Percentiles rank a stretch among this genome's conserved stretches.
phyloP scores from a whole-genome alignment of 495 filamentous ascomycete species.

The Podospora pseudocomata region DNA sequence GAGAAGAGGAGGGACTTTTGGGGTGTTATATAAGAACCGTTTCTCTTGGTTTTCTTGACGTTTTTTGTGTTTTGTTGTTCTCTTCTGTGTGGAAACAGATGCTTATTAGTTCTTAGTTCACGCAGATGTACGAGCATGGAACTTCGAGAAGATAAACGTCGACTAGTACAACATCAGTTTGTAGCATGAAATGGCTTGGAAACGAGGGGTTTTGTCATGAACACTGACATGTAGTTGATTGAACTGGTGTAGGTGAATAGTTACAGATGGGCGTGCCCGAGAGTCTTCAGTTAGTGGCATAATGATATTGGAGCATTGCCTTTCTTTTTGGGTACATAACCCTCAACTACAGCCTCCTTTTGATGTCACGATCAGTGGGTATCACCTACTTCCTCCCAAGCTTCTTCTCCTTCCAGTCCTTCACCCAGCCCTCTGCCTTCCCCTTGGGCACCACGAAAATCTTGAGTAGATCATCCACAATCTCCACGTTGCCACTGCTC shows the following conservation, averaged over 20 bases:
- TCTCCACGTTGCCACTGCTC: conserved; percentile 71
- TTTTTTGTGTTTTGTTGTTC: background rate
- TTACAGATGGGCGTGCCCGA: too few relatives aligned
- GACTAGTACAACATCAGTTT: too few relatives aligned
- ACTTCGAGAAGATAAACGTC: too few relatives aligned
- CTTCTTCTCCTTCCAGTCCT: conserved; percentile 74
- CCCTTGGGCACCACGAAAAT: conserved; percentile 73
- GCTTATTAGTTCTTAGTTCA: too few relatives aligned
- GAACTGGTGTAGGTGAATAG: too few relatives aligned
- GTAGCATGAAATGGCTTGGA: too few relatives aligned
- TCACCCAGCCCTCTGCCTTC: conserved; percentile 68
- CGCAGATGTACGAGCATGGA: too few relatives aligned
- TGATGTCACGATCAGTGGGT: background rate
- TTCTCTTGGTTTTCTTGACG: background rate
- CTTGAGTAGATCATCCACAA: conserved; percentile 80
- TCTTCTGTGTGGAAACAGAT: too few relatives aligned
- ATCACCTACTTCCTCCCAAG: conserved; percentile 16
- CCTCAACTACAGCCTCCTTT: background rate
- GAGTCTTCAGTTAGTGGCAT: too few relatives aligned
- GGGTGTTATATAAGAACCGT: background rate
- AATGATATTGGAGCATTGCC: background rate
- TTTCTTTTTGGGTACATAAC: background rate
- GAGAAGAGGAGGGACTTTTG: background rate
- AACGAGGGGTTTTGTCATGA: too few relatives aligned
- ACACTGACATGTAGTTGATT: too few relatives aligned